Base-by-base conservation (phyloP, 768 basidiomycete species). In the Auriculariales sp. region DNA sequence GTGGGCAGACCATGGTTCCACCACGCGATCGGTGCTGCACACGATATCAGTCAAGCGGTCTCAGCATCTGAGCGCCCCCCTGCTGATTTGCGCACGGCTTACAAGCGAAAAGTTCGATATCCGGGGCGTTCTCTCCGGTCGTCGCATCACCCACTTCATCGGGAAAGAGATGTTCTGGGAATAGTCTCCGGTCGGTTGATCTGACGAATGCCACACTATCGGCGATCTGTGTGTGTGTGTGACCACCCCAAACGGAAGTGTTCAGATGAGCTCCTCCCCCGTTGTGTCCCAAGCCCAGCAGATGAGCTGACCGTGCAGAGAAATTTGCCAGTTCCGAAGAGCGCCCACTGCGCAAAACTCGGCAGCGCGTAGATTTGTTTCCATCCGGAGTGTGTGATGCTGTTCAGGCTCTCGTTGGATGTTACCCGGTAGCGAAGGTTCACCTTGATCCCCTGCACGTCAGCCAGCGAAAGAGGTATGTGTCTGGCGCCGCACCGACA, bases 181-280 rank as follows among this genome's bases (percentile, higher is more conserved):
- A 75, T 3, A 78, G 60, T 2, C 50, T 53, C 0, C 70, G 66
- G 52, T 79, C 71, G 33, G 68, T 68, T 1, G 71, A 66, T 15
- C 77, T 71, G 24, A 74, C 55, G 56, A 81, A 79, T 0, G 74
- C 78, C 19, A 71, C 75, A 14, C 71, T 64, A 58, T 78, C 77
- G 3, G 52, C 64, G 27, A 65, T 34, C 68, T 69, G 46, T n/a
- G n/a, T n/a, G 12, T 34, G 22, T 42, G 11, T n/a, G n/a, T n/a
- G 29, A 11, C 25, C 6, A 17, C 31, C 7, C 4, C 17, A 28
- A 14, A 11, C 1, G 25, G 19, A 5, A 25, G 3, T 22, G 19
- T 22, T 19, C 4, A 12, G 14, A 28, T n/a, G n/a, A n/a, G n/a
- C n/a, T n/a, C n/a, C n/a, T n/a, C n/a, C n/a, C n/a, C n/a, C n/a